Evolutionary conservation across 371 early-diverging fungal species (phyloP), one percentile per base, ranked within the genome.

Genomic region (Sporodiniella umbellata): DNA sequence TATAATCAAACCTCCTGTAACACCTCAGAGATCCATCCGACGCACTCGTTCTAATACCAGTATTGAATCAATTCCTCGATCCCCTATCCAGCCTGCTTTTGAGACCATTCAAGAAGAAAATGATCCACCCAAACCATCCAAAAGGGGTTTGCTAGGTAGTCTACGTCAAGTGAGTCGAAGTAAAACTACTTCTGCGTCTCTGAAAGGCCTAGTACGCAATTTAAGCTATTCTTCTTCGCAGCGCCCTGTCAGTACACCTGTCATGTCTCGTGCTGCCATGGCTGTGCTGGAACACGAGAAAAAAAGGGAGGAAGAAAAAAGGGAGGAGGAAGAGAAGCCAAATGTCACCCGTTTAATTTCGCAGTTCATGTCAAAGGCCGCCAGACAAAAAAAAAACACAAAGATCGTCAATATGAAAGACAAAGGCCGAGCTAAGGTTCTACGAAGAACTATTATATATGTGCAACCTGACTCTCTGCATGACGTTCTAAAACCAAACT

Each of bases 381-480:
- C 58, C 1, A 30, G 44, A 10, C 33, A 25, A 15, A 42, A 17
- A 6, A 48, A 22, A 15, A 39, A 22, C 5, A 54, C 63, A 10
- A 63, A 63, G 35, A 44, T 54, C 17, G 53, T 54, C 5, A 63
- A 63, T 15, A 63, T 63, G 63, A 30, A 51, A 4, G 18, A 47
- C 15, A 52, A 28, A 10, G 42, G 59, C 28, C 24, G 60, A 25
- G 54, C 61, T 23, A 54, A 61, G 40, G 71, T 61, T 24, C 59
- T 77, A 8, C 65, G 77, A 18, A 64, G 66, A 6, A 77, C 71
- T 1, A 73, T 77, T 47, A 77, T 77, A 40, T 77, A 77, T 39
- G 72, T 75, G 1, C 67, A 66, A 18, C 76, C 78, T 1, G 66
- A 77, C 45, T 64, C 72, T 2, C 26, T 66, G 1, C 51, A 55